Evolutionary conservation across 2,329 filamentous ascomycete species (phyloP).

Genomic region (Fusarium pseudograminearum): DNA sequence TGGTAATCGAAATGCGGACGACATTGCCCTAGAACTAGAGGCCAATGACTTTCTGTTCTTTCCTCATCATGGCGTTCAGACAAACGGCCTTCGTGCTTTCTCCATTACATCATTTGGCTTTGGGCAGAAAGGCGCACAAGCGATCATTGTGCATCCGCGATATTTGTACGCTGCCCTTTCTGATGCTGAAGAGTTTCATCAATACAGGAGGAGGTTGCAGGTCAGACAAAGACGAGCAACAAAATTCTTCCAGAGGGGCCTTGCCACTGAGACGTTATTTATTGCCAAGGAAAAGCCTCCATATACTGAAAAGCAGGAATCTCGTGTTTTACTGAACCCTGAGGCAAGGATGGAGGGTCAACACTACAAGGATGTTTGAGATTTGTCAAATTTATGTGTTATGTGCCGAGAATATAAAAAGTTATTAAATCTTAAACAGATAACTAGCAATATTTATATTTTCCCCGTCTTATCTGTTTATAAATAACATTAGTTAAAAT

Average conservation of each 20-base stretch:
- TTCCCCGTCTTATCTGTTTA: too few relatives aligned
- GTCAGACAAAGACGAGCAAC: neutral
- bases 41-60: neutral
- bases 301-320: neutral
- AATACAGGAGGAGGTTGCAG: neutral
- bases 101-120: neutral
- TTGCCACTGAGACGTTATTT: neutral
- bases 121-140: slow-evolving; percentile 1
- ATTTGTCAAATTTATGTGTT: neutral
- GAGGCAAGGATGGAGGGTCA: neutral
- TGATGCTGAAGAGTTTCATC: neutral
- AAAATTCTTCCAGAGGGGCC: neutral
- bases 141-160: neutral
- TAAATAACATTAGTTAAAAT: too few relatives aligned
- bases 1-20: neutral
- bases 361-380: neutral
- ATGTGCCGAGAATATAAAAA: too few relatives aligned
- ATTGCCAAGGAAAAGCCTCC: neutral
- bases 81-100: neutral
- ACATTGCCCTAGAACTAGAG: neutral
- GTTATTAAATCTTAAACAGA: too few relatives aligned
- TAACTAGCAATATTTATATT: too few relatives aligned
- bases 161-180: neutral
- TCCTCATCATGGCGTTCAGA: neutral
- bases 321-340: neutral